Evolutionary conservation across 495 filamentous ascomycete species (phyloP).

Genomic region (Chaetomium fimeti): DNA sequence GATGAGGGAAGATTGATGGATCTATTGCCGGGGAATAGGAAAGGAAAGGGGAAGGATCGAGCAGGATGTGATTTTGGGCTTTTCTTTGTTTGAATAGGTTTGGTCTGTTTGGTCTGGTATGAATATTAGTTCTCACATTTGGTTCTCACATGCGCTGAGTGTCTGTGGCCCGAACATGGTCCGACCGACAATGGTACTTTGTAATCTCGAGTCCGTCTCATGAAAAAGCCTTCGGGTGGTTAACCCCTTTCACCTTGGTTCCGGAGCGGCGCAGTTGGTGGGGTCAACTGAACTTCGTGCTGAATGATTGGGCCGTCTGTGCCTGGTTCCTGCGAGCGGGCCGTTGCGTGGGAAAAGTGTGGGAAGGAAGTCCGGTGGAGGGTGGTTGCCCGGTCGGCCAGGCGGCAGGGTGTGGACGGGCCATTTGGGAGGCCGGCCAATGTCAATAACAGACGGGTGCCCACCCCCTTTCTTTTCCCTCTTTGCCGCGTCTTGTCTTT

Average conservation of each 20-base stretch:
- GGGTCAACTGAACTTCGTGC: background rate
- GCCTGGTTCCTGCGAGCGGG: background rate
- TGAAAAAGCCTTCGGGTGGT: background rate
- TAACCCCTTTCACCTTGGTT: background rate
- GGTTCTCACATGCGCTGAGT: background rate
- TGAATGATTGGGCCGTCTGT: slow-evolving; percentile 4
- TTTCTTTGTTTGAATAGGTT: slow-evolving; percentile 13
- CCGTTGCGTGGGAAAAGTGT: background rate
- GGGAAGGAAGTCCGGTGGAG: no score
- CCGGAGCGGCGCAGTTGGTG: background rate
- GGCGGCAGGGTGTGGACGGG: slow-evolving; percentile 13
- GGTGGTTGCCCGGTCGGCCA: no score
- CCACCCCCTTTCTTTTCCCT: background rate
- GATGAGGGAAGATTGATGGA: background rate
- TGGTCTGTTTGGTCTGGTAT: background rate
- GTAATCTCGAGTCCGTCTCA: background rate
- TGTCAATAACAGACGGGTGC: slow-evolving; percentile 10
- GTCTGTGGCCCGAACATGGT: background rate
- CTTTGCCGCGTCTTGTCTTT: background rate
- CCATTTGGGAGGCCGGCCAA: background rate
- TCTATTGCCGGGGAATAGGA: background rate
- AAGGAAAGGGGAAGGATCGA: background rate
- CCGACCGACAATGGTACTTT: background rate
- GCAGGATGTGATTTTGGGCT: background rate
- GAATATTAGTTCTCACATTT: background rate